Base-by-base conservation (phyloP, 2,329 filamentous ascomycete genomes). In the Aspergillus pseudotamarii region DNA sequence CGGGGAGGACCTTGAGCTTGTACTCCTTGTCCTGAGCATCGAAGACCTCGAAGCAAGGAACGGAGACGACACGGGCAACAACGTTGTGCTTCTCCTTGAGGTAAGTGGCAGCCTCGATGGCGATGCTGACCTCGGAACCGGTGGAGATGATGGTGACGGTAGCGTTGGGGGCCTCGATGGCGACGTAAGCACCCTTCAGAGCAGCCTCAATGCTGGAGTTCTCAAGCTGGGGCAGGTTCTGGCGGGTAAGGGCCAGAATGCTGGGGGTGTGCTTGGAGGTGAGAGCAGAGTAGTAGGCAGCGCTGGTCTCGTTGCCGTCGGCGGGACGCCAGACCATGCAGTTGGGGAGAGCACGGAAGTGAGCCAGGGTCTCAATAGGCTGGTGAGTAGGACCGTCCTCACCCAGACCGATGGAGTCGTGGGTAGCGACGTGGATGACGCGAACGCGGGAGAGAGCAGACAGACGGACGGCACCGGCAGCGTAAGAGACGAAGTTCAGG, bases 291-390 rank as follows among this genome's bases (percentile, higher is more conserved):
- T 98, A 98, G 89, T 98, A 99, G 72, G 95, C 94, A 75, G 93
- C 94, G 78, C 92, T 96, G 74, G 91, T 95, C 91, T 99, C 95
- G 85, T 98, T 98, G 76, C 94, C 94, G 77, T 98, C 95, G 74
- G 95, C 94, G 72, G 95, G 95, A 78, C 95, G 94, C 95, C 95
- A 98, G 75, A 98, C 94, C 92, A 98, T 97, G 86, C 91, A 92
- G 90, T 99, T 99, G 78, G 95, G 95, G 73, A 98, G 88, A 69
- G 95, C 95, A 80, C 95, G 94, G 93, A 98, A 98, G 84, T 98
- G 95, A 65, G 94, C 91, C 68, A 98, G 89, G 51, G 93, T 97
- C 89, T 99, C 95, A 73, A 99, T 97, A 80, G 95, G 95, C 88
- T 99, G 95, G 85, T 99, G 95, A 62, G 95, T 99, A 72, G 95